Conservation (phyloP, 208 protist species). For the Tritrichomonas musculus region DNA sequence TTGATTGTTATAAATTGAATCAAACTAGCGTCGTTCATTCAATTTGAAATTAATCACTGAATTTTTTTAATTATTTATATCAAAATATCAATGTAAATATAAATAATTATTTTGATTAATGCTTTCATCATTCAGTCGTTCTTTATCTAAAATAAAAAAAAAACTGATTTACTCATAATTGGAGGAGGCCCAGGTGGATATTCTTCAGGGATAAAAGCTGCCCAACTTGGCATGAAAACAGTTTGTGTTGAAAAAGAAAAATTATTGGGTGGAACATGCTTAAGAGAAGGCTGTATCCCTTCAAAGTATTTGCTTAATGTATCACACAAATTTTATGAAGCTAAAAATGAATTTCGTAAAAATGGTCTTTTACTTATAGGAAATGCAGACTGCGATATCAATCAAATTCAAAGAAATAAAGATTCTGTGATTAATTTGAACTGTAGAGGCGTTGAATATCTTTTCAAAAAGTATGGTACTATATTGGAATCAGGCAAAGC, state of each 20-base stretch:
- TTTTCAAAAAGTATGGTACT: not conserved
- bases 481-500: constrained; percentile 52
- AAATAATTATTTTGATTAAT: no score
- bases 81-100: no score
- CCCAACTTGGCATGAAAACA: constrained; percentile 82
- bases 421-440: not conserved
- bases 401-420: not conserved
- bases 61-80: no score
- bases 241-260: constrained; percentile 95
- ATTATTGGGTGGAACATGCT: constrained; percentile 89
- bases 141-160: not conserved
- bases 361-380: constrained; percentile 35
- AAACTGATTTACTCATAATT: constrained; percentile 84
- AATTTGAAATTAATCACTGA: no score
- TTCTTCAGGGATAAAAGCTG: constrained; percentile 97
- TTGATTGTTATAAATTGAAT: no score
- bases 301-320: constrained; percentile 96
- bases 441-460: not conserved
- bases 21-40: no score
- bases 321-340: constrained; percentile 89
- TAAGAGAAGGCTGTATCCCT: constrained; percentile 98
- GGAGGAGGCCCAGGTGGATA: constrained; percentile 98
- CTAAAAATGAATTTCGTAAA: constrained; percentile 76
- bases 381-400: not conserved
- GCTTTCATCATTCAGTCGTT: no score